phyloP scores from a whole-genome alignment of 768 basidiomycete species.

The Cystobasidium tubakii region DNA sequence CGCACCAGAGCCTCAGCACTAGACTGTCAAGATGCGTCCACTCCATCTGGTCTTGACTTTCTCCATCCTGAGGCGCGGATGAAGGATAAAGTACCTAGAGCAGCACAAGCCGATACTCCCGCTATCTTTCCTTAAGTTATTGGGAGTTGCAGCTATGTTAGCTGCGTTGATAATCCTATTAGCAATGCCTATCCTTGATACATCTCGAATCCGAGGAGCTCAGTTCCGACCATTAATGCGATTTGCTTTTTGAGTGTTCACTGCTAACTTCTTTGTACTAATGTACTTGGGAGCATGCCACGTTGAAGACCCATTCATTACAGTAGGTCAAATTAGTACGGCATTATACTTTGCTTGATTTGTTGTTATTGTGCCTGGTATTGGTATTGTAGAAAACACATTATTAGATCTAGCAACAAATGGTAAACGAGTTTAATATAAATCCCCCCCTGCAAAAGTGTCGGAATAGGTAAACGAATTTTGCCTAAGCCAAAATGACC shows the following conservation, averaged over 20 bases:
- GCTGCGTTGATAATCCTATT: constrained; percentile 40
- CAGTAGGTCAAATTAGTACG: constrained; percentile 42
- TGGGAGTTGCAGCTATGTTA: constrained; percentile 41
- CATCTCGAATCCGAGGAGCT: constrained; percentile 45
- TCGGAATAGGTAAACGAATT: background rate
- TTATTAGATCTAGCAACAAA: constrained; percentile 39
- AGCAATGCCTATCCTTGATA: constrained; percentile 43
- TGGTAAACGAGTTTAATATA: background rate
- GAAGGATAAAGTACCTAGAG: background rate
- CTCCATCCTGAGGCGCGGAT: background rate
- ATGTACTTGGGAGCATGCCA: constrained; percentile 43
- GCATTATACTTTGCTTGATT: constrained; percentile 44
- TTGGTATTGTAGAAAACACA: constrained; percentile 39
- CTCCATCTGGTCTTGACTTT: background rate
- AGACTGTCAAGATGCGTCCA: constrained; percentile 9
- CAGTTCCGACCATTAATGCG: constrained; percentile 46
- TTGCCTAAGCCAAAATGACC: background rate
- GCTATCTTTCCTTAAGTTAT: no score
- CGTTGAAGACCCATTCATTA: constrained; percentile 44
- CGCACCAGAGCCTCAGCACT: background rate
- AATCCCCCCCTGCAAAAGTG: background rate
- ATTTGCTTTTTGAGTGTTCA: constrained; percentile 45
- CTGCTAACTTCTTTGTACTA: constrained; percentile 42
- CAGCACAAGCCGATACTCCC: no score
- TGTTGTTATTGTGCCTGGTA: constrained; percentile 40